Base-by-base conservation (phyloP, 805 yeast genomes). In the Saturnispora bothae region DNA sequence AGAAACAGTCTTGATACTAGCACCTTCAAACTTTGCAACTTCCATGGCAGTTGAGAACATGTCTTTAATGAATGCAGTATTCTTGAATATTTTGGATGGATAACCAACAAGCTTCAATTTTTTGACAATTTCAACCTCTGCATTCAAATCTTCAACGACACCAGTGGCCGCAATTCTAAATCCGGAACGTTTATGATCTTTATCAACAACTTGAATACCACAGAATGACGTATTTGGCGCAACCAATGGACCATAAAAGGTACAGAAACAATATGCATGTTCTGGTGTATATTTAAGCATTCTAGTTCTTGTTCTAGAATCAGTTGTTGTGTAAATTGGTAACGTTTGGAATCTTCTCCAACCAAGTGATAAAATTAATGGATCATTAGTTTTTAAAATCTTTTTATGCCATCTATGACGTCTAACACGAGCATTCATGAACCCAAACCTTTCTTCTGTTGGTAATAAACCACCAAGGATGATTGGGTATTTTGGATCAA, bases 341-440 rank as follows among this genome's bases (percentile, higher is more conserved):
- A 89, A 64, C 0, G 98, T 88, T 61, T 92, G 99, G 65, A 92
- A 94, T 59, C 99, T 71, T 65, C 99, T 77, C 99, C 98, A 92
- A 28, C 99, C 99, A 31, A 92, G 63, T 0, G 97, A 89, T 34
- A 92, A 58, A 39, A 92, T 85, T 47, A 94, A 68, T 1, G 99
- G 98, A 63, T 92, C 99, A 54, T 85, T 94, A 8, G 96, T 76
- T 60, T 92, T 92, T 51, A 92, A 68, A 42, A 94, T 84, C 69
- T 86, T 86, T 56, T 86, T 89, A 63, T 92, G 96, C 99, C 99
- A 92, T 66, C 98, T 78, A 58, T 92, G 99, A 61, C 96, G 78
- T 75, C 96, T 86, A 44, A 92, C 76, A 64, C 97, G 76, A 34
- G 84, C 96, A 54, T 84, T 89, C 64, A 86, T 68, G 53, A 83